Conservation (phyloP, 2,329 filamentous ascomycete species). For the Penicillium hesseltinei region DNA sequence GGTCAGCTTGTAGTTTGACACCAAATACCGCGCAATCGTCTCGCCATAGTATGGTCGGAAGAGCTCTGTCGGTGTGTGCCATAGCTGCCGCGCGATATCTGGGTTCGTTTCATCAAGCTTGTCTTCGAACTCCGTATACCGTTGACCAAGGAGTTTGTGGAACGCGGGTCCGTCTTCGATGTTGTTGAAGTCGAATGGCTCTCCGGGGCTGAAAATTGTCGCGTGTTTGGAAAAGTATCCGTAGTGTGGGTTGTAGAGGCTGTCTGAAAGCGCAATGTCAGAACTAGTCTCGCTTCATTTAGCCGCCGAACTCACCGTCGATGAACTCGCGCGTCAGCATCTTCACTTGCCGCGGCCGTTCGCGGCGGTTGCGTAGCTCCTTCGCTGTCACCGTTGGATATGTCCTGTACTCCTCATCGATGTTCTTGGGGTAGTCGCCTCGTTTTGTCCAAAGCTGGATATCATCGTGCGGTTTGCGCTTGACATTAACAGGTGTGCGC, state of each 20-base stretch:
- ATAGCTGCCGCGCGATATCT: slow-evolving; percentile 81
- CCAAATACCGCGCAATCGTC: slow-evolving; percentile 91
- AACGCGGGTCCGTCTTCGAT: slow-evolving; percentile 86
- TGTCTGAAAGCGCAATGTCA: slow-evolving; percentile 58
- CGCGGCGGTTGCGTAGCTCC: slow-evolving; percentile 67
- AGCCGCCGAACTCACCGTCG: slow-evolving; percentile 62
- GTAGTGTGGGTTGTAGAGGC: slow-evolving; percentile 89
- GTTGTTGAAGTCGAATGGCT: slow-evolving; percentile 81
- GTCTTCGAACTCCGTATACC: slow-evolving; percentile 91
- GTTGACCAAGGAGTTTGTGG: slow-evolving; percentile 68
- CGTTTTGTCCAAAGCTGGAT: slow-evolving; percentile 86
- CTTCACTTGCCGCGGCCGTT: slow-evolving; percentile 83
- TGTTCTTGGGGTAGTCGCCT: slow-evolving; percentile 71
- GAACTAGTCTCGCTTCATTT: background rate
- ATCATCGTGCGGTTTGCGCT: slow-evolving; percentile 43
- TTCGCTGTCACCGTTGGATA: slow-evolving; percentile 85
- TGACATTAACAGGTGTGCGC: slow-evolving; percentile 38
- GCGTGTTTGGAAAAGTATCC: slow-evolving; percentile 96
- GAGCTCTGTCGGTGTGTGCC: slow-evolving; percentile 97
- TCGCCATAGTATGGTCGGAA: slow-evolving; percentile 97
- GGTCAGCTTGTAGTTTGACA: slow-evolving; percentile 92
- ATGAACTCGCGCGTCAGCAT: slow-evolving; percentile 98
- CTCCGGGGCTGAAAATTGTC: slow-evolving; percentile 89
- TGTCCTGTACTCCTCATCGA: slow-evolving; percentile 73
- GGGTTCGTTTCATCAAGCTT: slow-evolving; percentile 69